These are phyloP conservation scores for Myriosclerotinia scirpicola DNA, from an alignment of 2,329 filamentous ascomycete genomes.

Conservation along the genomic window DNA sequence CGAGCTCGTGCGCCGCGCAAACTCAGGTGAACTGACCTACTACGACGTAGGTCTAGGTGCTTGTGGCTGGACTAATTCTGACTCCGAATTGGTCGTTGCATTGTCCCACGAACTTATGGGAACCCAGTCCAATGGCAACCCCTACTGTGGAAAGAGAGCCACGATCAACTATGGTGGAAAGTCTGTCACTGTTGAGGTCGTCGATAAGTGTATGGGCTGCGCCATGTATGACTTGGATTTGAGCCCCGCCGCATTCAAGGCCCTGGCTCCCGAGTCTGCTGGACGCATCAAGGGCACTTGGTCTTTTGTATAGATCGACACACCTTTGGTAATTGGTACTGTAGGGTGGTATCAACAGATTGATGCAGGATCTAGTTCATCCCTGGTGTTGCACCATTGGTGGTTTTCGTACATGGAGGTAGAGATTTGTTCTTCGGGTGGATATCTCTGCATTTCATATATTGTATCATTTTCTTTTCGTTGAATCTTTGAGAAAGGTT, in stretches of 20 bases:
- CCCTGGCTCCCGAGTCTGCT: constrained; percentile 48
- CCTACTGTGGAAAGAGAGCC: constrained; percentile 68
- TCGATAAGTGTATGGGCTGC: constrained; percentile 78
- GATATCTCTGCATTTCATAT: not conserved
- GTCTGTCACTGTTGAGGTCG: constrained; percentile 57
- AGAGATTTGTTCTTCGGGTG: not conserved
- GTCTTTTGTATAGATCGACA: constrained; percentile 43
- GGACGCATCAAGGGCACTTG: constrained; percentile 49
- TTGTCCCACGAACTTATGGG: constrained; percentile 66
- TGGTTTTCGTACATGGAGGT: not conserved
- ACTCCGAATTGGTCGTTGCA: constrained; percentile 64
- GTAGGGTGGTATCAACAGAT: not conserved
- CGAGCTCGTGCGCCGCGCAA: constrained; percentile 14
- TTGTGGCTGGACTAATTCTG: constrained; percentile 63
- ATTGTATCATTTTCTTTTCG: not conserved
- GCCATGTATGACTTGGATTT: constrained; percentile 56
- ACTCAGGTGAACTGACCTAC: constrained; percentile 69
- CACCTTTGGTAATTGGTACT: not conserved
- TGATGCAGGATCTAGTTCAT: not conserved
- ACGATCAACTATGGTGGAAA: constrained; percentile 64
- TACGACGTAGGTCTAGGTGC: constrained; percentile 67
- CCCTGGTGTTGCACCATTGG: not conserved
- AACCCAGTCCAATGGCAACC: constrained; percentile 62
- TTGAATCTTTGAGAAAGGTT: not conserved
- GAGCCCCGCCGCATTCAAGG: constrained; percentile 55